Base-by-base conservation (phyloP, 2,329 filamentous ascomycete species). In the Alternaria conjuncta region DNA sequence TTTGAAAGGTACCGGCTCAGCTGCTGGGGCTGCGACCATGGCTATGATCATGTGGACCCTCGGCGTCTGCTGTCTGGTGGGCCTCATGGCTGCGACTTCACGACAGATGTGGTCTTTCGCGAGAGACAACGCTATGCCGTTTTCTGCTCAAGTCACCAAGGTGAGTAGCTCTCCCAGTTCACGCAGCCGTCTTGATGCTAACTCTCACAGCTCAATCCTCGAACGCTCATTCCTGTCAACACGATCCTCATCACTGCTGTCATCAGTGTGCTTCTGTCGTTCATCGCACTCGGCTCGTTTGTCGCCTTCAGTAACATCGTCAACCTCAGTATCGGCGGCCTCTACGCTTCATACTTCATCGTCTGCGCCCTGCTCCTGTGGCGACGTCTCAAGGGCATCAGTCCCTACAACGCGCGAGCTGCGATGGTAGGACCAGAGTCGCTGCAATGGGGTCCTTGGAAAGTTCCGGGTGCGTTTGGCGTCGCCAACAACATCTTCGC, bases 181-280 rank as follows among this genome's bases (percentile, higher is more conserved):
- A n/a, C n/a, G n/a, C n/a, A n/a, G n/a, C n/a, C n/a, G n/a, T n/a
- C n/a, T n/a, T n/a, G n/a, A n/a, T n/a, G n/a, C n/a, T n/a, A n/a
- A n/a, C n/a, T n/a, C n/a, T n/a, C n/a, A n/a, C n/a, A 36, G 58
- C 28, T 60, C 28, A 53, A 32, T 20, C 51, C 15, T 30, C 11
- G 12, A 18, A 61, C 53, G 2, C 2, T 41, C 0, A 57, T 65
- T 5, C 82, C 83, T 2, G 73, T 84, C 21, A 83, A 83, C 65
- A 75, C 81, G 2, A 79, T 85, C 60, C 71, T 79, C 51, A 59
- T 63, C 9, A 61, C 60, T 3, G 56, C 58, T 11, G 25, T 32
- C 5, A 32, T 65, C 32, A 53, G 47, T 1, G 54, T 69, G 15
- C 61, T 70, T 7, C 32, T 68, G 25, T 62, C 63, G 2, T 63